phyloP scores from a whole-genome alignment of 2,329 filamentous ascomycete genomes.

The Arthrobotrys sinensis region DNA sequence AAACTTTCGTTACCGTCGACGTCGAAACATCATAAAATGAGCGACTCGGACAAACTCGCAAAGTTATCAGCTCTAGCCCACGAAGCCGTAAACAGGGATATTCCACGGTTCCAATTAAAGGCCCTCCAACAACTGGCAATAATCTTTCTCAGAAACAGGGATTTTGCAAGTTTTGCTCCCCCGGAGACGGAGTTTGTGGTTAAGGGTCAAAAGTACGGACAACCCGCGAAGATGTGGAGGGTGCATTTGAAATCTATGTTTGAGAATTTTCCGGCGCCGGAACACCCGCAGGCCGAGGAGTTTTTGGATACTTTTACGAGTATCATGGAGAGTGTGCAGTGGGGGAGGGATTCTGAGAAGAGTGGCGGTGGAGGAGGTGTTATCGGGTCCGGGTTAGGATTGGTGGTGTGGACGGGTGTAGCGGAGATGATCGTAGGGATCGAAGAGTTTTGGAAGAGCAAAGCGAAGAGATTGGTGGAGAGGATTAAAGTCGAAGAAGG shows the following conservation, averaged over 20 bases:
- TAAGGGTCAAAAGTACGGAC: constrained; percentile 54
- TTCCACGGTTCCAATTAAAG: constrained; percentile 47
- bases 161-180: constrained; percentile 38
- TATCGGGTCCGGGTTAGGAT: constrained; percentile 44
- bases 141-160: constrained; percentile 42
- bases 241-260: constrained; percentile 45
- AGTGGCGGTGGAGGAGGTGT: constrained; percentile 46
- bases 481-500: constrained; percentile 52
- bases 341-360: constrained; percentile 39
- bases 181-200: constrained; percentile 59
- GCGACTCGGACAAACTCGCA: constrained; percentile 45
- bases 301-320: constrained; percentile 55
- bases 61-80: constrained; percentile 56
- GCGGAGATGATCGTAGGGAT: constrained; percentile 59
- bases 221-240: constrained; percentile 49
- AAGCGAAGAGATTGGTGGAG: constrained; percentile 53
- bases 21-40: constrained; percentile 28
- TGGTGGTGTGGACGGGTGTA: constrained; percentile 56
- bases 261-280: constrained; percentile 58
- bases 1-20: constrained; percentile 40
- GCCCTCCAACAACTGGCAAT: constrained; percentile 47
- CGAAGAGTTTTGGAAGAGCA: constrained; percentile 57
- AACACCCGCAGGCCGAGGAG: constrained; percentile 52
- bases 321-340: constrained; percentile 56
- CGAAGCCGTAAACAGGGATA: constrained; percentile 57